Evolutionary conservation across 169 alveolate genomes (phyloP).

Genomic region (Eimeria brunetti): DNA sequence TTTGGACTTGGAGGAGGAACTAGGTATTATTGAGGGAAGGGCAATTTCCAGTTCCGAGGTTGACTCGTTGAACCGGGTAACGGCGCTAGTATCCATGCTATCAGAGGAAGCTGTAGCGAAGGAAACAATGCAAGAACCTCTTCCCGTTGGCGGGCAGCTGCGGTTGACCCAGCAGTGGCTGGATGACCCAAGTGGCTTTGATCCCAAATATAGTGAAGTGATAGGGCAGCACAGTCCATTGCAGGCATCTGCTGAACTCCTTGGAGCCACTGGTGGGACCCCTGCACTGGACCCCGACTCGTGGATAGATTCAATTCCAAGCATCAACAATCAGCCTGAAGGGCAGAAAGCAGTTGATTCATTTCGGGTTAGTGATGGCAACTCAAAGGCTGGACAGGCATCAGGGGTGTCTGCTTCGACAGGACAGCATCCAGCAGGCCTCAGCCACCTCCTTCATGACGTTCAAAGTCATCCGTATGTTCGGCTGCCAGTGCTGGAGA

Average conservation of each 20-base stretch:
- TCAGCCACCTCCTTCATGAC: neutral
- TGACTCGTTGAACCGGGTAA: neutral
- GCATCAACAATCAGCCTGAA: neutral
- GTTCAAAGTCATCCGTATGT: neutral
- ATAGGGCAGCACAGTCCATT: neutral
- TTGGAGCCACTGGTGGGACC: neutral
- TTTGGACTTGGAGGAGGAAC: neutral
- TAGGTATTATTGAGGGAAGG: neutral
- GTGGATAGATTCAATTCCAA: neutral
- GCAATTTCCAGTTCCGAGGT: neutral
- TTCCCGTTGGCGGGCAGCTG: neutral
- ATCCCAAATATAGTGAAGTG: neutral
- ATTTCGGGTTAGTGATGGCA: neutral
- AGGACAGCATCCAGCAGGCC: neutral
- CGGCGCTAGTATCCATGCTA: neutral
- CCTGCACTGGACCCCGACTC: constrained; percentile 6
- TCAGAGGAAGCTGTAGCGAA: neutral
- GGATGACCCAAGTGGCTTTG: neutral
- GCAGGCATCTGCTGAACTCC: neutral
- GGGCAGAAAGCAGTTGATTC: neutral
- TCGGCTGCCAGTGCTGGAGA: neutral
- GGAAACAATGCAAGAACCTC: neutral
- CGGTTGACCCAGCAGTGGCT: neutral
- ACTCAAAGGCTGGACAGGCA: neutral
- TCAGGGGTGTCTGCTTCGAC: neutral